These are phyloP conservation scores for Bipolaris victoriae DNA, from an alignment of 2,329 filamentous ascomycete genomes.

Conservation along the genomic window DNA sequence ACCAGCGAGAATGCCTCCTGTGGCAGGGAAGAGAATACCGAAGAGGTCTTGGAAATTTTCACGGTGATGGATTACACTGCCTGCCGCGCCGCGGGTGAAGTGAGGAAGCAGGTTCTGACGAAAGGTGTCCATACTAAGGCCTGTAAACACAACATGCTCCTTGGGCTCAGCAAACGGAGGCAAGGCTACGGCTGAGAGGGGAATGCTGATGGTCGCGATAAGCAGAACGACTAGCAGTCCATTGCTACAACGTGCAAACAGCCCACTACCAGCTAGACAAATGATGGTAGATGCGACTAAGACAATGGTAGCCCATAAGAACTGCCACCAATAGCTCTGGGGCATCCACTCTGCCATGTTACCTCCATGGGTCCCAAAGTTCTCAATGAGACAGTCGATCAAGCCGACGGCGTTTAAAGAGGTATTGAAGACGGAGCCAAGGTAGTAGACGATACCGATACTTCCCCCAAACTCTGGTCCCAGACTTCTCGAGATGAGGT, in stretches of 20 bases:
- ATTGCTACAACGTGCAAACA: slow-evolving; percentile 82
- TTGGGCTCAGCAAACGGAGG: slow-evolving; percentile 69
- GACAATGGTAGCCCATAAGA: slow-evolving; percentile 75
- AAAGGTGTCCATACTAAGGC: slow-evolving; percentile 73
- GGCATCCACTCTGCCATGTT: slow-evolving; percentile 67
- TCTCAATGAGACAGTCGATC: slow-evolving; percentile 79
- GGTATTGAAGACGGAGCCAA: slow-evolving; percentile 83
- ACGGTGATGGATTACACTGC: slow-evolving; percentile 65
- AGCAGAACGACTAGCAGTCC: slow-evolving; percentile 73
- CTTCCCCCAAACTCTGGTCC: slow-evolving; percentile 89
- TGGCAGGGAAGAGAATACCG: slow-evolving; percentile 81
- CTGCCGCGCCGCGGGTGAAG: slow-evolving; percentile 67
- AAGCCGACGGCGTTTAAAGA: slow-evolving; percentile 87
- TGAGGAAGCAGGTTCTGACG: slow-evolving; percentile 74
- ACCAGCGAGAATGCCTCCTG: slow-evolving; percentile 68
- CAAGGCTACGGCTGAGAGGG: slow-evolving; percentile 73
- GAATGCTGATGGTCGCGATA: slow-evolving; percentile 79
- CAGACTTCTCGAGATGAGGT: slow-evolving; percentile 82
- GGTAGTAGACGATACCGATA: slow-evolving; percentile 85
- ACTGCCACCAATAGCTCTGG: slow-evolving; percentile 76
- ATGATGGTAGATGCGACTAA: slow-evolving; percentile 74
- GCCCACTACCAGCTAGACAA: slow-evolving; percentile 78
- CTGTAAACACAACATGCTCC: slow-evolving; percentile 76
- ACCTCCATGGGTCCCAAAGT: slow-evolving; percentile 67
- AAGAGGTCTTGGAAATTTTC: slow-evolving; percentile 82